Percentiles rank a stretch among this genome's conserved stretches.
These are phyloP conservation scores for Xylaria sp. DNA, from an alignment of 2,329 filamentous ascomycete genomes.

Conservation along the genomic window DNA sequence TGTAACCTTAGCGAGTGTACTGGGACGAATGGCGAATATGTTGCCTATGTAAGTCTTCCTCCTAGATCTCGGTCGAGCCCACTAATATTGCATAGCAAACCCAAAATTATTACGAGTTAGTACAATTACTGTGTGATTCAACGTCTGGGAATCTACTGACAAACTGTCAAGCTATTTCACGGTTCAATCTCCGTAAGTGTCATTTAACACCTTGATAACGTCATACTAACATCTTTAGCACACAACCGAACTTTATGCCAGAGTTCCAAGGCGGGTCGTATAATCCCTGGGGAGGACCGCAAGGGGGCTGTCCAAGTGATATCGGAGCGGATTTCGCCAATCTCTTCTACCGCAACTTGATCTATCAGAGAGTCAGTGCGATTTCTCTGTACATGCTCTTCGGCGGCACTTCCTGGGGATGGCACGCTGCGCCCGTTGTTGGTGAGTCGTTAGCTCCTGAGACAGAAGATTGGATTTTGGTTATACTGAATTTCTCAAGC, in stretches of 20 bases:
- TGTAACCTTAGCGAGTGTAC: slow-evolving; percentile 71
- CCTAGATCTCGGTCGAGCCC: slow-evolving; percentile 23
- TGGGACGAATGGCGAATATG: slow-evolving; percentile 68
- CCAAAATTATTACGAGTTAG: slow-evolving; percentile 43
- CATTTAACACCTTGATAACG: background rate
- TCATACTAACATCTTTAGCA: slow-evolving; percentile 36
- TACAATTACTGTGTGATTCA: background rate
- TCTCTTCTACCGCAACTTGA: slow-evolving; percentile 71
- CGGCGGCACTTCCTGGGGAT: slow-evolving; percentile 73
- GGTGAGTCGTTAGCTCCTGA: slow-evolving; percentile 29
- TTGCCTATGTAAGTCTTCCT: slow-evolving; percentile 60
- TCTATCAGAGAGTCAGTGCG: slow-evolving; percentile 68
- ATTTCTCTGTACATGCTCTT: slow-evolving; percentile 74
- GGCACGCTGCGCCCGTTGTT: slow-evolving; percentile 66
- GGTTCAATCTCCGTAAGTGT: slow-evolving; percentile 48
- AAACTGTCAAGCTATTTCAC: slow-evolving; percentile 46
- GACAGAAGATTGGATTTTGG: background rate
- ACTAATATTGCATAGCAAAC: slow-evolving; percentile 36
- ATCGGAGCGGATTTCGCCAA: slow-evolving; percentile 71
- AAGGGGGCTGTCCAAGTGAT: slow-evolving; percentile 64
- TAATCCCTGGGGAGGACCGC: slow-evolving; percentile 70
- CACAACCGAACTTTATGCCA: slow-evolving; percentile 65
- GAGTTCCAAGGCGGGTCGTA: slow-evolving; percentile 71
- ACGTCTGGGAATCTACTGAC: background rate
- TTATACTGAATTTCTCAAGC: slow-evolving; percentile 46